Evolutionary conservation across 371 early-diverging fungal species (phyloP).

Genomic region (Chytridiales sp.): DNA sequence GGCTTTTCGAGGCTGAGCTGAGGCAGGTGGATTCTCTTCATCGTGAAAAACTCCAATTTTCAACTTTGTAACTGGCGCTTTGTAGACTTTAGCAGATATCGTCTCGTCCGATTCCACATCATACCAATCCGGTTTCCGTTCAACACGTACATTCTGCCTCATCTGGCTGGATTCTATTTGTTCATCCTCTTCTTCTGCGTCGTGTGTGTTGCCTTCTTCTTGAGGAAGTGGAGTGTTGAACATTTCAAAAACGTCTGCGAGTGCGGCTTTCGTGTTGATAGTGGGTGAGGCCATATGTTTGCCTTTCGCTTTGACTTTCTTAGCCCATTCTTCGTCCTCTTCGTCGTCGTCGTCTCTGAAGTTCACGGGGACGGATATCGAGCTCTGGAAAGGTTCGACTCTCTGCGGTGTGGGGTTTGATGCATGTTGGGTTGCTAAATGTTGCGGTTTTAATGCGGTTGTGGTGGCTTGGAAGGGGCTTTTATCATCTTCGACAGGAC

Average conservation of each 20-base stretch:
- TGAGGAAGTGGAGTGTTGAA: slow-evolving; percentile 45
- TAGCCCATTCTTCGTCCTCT: slow-evolving; percentile 9
- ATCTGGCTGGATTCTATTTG: slow-evolving; percentile 16
- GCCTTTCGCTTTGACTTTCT: slow-evolving; percentile 1
- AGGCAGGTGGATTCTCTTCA: not conserved
- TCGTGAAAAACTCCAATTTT: slow-evolving; percentile 14
- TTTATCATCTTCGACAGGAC: not conserved
- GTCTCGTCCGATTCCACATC: slow-evolving; percentile 43
- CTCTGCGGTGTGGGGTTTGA: not conserved
- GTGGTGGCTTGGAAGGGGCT: not conserved
- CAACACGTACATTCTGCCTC: slow-evolving; percentile 6
- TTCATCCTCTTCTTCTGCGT: slow-evolving; percentile 29
- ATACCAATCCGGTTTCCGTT: not conserved
- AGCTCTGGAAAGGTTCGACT: not conserved
- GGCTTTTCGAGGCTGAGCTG: not conserved
- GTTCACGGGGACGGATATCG: not conserved
- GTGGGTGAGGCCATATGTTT: slow-evolving; percentile 55
- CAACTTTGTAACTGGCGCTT: slow-evolving; percentile 11
- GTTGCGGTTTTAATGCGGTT: not conserved
- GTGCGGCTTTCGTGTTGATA: slow-evolving; percentile 63
- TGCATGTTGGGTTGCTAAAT: slow-evolving; percentile 2
- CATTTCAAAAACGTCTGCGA: slow-evolving; percentile 62
- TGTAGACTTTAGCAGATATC: slow-evolving; percentile 42
- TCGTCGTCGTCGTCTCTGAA: slow-evolving; percentile 13
- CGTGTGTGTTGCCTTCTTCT: slow-evolving; percentile 13